Percentiles rank a stretch among this genome's conserved stretches.
Conservation (phyloP, 2,329 filamentous ascomycete genomes). For the Aspergillus pseudoterreus region DNA sequence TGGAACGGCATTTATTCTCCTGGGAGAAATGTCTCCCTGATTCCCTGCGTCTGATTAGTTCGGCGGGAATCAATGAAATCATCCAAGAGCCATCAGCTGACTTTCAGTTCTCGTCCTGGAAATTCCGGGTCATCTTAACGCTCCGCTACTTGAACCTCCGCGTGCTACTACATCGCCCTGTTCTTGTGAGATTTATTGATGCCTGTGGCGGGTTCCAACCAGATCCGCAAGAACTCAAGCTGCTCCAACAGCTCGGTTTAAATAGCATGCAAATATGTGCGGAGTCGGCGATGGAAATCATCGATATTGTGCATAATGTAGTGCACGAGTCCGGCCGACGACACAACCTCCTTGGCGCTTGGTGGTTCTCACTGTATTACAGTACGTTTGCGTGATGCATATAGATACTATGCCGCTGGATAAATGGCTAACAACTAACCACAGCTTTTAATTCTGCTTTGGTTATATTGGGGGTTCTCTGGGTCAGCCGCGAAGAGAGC, state of each 20-base stretch:
- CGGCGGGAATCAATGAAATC: background rate
- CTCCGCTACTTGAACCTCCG: conserved; percentile 42
- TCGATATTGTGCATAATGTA: conserved; percentile 21
- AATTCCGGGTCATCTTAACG: conserved; percentile 42
- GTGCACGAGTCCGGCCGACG: conserved; percentile 16
- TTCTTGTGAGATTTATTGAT: conserved; percentile 39
- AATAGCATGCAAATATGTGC: conserved; percentile 32
- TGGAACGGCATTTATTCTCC: conserved; percentile 14
- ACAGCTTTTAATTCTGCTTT: conserved; percentile 33
- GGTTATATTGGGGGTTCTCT: conserved; percentile 24
- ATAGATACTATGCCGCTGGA: background rate
- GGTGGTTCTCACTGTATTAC: conserved; percentile 34
- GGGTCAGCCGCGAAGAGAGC: background rate
- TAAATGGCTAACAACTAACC: background rate
- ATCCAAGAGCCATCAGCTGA: background rate
- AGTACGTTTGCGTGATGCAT: conserved; percentile 17
- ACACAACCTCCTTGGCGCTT: conserved; percentile 24
- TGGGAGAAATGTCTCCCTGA: conserved; percentile 15
- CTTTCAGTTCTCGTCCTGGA: conserved; percentile 15
- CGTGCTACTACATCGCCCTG: conserved; percentile 40
- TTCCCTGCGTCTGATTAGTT: conserved; percentile 8
- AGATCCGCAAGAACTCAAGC: conserved; percentile 15
- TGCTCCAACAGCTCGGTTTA: conserved; percentile 29
- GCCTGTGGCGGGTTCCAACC: conserved; percentile 4
- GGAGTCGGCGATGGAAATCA: conserved; percentile 28